Conservation (phyloP, 345 rosid genomes). For the Arabidopsis thaliana region DNA sequence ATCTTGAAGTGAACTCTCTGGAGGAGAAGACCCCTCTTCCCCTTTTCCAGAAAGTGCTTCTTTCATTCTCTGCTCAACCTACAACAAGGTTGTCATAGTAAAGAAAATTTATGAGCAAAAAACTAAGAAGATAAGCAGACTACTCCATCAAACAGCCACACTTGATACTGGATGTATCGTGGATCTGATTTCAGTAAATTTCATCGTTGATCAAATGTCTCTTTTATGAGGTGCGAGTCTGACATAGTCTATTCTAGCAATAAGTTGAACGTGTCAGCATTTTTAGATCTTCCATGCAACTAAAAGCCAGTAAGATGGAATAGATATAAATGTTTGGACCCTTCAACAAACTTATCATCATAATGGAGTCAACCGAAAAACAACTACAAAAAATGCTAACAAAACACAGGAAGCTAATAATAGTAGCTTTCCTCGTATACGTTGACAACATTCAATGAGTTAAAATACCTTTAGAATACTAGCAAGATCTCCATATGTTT, state of each 20-base stretch:
- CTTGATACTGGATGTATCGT: conserved; percentile 16
- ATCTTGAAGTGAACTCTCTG: conserved; percentile 77
- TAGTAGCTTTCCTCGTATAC: conserved; percentile 1
- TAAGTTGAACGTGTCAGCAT: conserved; percentile 9
- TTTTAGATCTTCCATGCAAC: conserved; percentile 18
- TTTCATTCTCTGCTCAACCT: conserved; percentile 96
- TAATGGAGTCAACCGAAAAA: conserved; percentile 1
- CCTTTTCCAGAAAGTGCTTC: conserved; percentile 80
- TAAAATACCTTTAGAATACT: conserved; percentile 82
- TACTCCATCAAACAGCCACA: conserved; percentile 18
- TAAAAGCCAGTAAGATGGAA: conserved; percentile 10
- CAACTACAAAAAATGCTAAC: neutral
- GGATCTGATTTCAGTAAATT: conserved; percentile 5
- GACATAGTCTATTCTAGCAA: conserved; percentile 12
- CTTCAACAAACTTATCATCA: conserved; percentile 22
- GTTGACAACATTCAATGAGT: conserved; percentile 22
- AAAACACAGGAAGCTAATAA: conserved; percentile 13
- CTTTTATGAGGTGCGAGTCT: conserved; percentile 1
- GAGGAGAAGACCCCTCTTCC: conserved; percentile 68
- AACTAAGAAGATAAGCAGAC: neutral
- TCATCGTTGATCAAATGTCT: conserved; percentile 10
- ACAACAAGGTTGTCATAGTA: conserved; percentile 22
- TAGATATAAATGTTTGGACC: conserved; percentile 5
- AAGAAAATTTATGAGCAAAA: neutral
- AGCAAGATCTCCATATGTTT: conserved; percentile 92